Base-by-base conservation (phyloP, 352 stramenopile genomes). In the Globisporangium paroecandrum region DNA sequence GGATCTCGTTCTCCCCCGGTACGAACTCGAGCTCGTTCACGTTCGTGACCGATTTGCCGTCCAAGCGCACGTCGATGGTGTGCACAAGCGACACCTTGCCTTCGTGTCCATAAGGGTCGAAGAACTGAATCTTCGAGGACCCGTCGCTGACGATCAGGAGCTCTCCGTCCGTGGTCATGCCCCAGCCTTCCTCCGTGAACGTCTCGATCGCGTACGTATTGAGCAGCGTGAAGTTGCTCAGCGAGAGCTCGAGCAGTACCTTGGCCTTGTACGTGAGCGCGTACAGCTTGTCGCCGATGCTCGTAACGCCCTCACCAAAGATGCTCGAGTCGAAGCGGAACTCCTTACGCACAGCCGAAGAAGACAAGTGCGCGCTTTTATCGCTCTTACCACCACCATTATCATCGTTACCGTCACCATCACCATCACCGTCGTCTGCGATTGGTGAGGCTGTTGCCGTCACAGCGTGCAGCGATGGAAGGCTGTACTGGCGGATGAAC, bases 11-110 rank as follows among this genome's bases (percentile, higher is more conserved):
- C 59, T 92, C 81, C 4, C 79, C 87, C 27, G 93, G 71, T 1
- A 95, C 83, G 54, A 79, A 96, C 77, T 97, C 90, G 53, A 97
- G 80, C 61, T 97, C 90, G 72, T 97, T 97, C 59, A 97, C 64
- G 36, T 88, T 80, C 20, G 34, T 68, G 54, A 96, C 70, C 0
- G 61, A 38, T 38, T 73, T 63, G 60, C 82, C 82, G 69, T 84
- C 46, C 25, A 9, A 43, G 51, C 76, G 75, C 24, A 95, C 85
- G 22, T 71, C 77, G 61, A 95, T 88, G 22, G 46, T 71, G 29
- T 82, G 83, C 54, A 89, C 72, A 54, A 81, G 73, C 57, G 77
- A 70, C 59, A 94, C 32, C 9, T 47, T 34, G 51, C 22, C 51
- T 1, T 34, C 51, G 22, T 10, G 22, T 15, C 24, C 63, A 13